These are phyloP conservation scores for Coemansia sp. DNA, from an alignment of 192 early-diverging fungal genomes.

Conservation along the genomic window DNA sequence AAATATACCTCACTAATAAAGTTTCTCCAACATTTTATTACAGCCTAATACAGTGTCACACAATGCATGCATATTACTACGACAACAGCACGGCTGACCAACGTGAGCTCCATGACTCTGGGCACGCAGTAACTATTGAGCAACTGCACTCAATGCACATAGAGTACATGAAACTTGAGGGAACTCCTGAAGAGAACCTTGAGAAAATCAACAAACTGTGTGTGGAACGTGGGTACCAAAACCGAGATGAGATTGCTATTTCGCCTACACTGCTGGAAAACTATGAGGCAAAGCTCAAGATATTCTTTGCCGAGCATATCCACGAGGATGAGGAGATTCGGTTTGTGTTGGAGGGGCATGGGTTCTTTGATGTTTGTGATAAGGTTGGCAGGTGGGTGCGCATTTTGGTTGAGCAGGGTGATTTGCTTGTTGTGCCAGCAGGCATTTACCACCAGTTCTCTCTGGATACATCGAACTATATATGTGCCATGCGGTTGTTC, in stretches of 20 bases:
- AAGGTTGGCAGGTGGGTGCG: constrained; percentile 77
- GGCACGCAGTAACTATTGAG: constrained; percentile 59
- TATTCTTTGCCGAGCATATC: constrained; percentile 90
- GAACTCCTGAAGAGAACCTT: constrained; percentile 52
- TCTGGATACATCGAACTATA: constrained; percentile 80
- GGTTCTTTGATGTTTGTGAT: constrained; percentile 88
- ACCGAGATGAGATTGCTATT: constrained; percentile 87
- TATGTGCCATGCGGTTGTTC: constrained; percentile 84
- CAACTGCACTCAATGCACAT: constrained; percentile 74
- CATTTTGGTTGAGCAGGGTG: constrained; percentile 68
- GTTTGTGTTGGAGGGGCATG: constrained; percentile 83
- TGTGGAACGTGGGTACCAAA: constrained; percentile 81
- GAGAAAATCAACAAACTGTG: constrained; percentile 69
- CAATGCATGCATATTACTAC: constrained; percentile 79
- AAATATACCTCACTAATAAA: too few species aligned
- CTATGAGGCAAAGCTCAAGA: constrained; percentile 93
- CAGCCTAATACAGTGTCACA: too few species aligned
- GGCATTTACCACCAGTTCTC: constrained; percentile 98
- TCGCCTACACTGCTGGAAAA: constrained; percentile 76
- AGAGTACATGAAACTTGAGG: constrained; percentile 65
- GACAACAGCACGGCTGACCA: constrained; percentile 69
- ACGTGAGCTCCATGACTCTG: constrained; percentile 78
- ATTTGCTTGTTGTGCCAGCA: constrained; percentile 89
- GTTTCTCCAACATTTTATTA: too few species aligned
- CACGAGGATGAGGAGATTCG: constrained; percentile 99